Conservation (phyloP, 768 basidiomycete genomes). For the Coprinopsis cinerea region DNA sequence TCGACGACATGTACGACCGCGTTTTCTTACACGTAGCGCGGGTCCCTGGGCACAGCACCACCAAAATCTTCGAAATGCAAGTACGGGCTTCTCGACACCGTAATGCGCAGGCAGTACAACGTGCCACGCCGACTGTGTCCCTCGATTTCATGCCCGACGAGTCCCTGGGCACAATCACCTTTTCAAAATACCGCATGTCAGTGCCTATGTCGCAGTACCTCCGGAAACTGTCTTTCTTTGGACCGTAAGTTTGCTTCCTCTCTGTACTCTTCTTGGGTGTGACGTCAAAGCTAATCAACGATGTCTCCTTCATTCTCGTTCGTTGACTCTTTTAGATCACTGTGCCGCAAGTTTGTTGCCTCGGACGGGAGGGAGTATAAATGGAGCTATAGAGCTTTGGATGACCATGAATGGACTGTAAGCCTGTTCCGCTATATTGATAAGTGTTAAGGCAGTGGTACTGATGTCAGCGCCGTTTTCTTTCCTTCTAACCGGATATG, state of each 20-base stretch:
- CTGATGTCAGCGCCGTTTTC: not conserved
- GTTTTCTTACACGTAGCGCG: conserved; percentile 60
- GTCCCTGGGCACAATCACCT: conserved; percentile 55
- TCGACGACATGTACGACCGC: conserved; percentile 75
- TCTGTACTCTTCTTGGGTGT: conserved; percentile 5
- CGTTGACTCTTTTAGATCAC: no score
- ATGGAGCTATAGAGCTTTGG: conserved; percentile 52
- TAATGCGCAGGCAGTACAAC: conserved; percentile 45
- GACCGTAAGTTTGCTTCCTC: conserved; percentile 41
- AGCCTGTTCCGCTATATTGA: conserved; percentile 24
- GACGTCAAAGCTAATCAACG: no score
- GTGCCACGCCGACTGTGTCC: conserved; percentile 47
- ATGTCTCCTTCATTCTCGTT: no score
- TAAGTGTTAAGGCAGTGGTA: not conserved
- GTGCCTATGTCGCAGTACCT: conserved; percentile 63
- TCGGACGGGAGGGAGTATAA: conserved; percentile 67
- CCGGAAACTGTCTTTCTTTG: conserved; percentile 57
- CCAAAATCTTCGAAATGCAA: conserved; percentile 62
- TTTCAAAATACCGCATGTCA: conserved; percentile 34
- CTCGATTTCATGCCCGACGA: conserved; percentile 58
- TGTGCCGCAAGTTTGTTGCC: conserved; percentile 61
- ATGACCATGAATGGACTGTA: conserved; percentile 73
- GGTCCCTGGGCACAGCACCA: conserved; percentile 35
- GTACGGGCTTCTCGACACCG: conserved; percentile 57
- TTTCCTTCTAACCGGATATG: no score